These are phyloP conservation scores for Prunus persica DNA, from an alignment of 306 rosid genomes.

Conservation along the genomic window DNA sequence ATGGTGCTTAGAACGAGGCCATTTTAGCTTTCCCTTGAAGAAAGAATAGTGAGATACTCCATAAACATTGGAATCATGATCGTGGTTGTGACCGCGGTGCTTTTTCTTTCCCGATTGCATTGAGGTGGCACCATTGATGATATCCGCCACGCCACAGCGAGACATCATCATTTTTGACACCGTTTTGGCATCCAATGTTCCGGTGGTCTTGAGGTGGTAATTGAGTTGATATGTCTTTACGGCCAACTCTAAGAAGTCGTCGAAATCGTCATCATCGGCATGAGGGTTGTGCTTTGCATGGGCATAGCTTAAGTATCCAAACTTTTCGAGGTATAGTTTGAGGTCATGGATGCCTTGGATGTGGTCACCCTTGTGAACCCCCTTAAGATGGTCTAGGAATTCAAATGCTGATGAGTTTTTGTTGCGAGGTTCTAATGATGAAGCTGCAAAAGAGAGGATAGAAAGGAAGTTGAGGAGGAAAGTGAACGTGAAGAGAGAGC, in stretches of 20 bases:
- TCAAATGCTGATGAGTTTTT: constrained; percentile 10
- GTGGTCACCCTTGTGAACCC: constrained; percentile 32
- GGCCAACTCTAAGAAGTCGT: constrained; percentile 30
- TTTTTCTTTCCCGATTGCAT: constrained; percentile 14
- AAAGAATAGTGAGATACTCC: constrained; percentile 23
- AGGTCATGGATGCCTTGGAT: constrained; percentile 26
- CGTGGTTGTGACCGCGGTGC: neutral
- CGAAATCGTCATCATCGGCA: constrained; percentile 19
- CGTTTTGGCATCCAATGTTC: constrained; percentile 27
- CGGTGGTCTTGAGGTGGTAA: constrained; percentile 19
- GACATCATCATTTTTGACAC: constrained; percentile 28
- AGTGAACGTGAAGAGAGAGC: neutral
- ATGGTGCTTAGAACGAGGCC: constrained; percentile 21
- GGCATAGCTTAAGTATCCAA: constrained; percentile 26
- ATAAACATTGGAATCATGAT: neutral
- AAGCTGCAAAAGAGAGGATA: neutral
- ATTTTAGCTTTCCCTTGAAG: constrained; percentile 13
- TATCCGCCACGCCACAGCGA: constrained; percentile 43
- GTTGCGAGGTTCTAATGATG: neutral
- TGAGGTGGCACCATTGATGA: constrained; percentile 14
- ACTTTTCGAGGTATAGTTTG: constrained; percentile 22
- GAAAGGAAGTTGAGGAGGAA: neutral
- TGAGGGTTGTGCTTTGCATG: neutral
- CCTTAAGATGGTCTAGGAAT: constrained; percentile 24
- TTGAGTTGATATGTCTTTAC: constrained; percentile 33